These are phyloP conservation scores for Chaetomium globosum DNA, from an alignment of 2,329 filamentous ascomycete genomes.

Conservation along the genomic window DNA sequence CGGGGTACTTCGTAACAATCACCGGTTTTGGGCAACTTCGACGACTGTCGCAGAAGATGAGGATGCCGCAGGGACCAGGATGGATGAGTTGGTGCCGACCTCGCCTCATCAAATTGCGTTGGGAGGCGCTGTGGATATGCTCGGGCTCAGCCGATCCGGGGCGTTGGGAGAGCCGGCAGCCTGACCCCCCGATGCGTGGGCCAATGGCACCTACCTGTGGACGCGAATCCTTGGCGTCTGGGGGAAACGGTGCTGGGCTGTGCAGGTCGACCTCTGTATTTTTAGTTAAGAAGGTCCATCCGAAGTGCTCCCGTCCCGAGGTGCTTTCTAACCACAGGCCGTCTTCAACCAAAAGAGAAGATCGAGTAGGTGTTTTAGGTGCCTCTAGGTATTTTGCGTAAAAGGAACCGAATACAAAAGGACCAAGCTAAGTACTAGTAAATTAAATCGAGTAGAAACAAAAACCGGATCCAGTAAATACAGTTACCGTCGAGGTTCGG, in stretches of 20 bases:
- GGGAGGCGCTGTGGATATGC: constrained; percentile 21
- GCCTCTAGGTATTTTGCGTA: too few species aligned
- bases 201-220: background rate
- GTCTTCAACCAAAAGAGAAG: too few species aligned
- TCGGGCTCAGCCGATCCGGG: constrained; percentile 25
- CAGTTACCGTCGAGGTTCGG: too few species aligned
- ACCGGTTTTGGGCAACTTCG: background rate
- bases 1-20: background rate
- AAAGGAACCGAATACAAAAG: too few species aligned
- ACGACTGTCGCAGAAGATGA: background rate
- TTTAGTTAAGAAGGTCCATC: too few species aligned
- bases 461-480: too few species aligned
- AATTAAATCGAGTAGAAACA: too few species aligned
- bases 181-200: background rate
- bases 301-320: too few species aligned
- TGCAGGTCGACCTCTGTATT: constrained; percentile 1
- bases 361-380: too few species aligned
- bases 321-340: too few species aligned
- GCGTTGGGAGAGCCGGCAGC: constrained; percentile 5
- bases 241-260: constrained; percentile 7
- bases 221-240: constrained; percentile 1
- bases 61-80: background rate
- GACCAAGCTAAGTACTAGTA: too few species aligned
- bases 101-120: constrained; percentile 21
- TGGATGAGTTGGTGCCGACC: constrained; percentile 4